A percentile compares a stretch with the other conserved stretches of the same genome.
Evolutionary conservation across 352 stramenopile species (phyloP).

Genomic region (Elongisporangium undulatum): DNA sequence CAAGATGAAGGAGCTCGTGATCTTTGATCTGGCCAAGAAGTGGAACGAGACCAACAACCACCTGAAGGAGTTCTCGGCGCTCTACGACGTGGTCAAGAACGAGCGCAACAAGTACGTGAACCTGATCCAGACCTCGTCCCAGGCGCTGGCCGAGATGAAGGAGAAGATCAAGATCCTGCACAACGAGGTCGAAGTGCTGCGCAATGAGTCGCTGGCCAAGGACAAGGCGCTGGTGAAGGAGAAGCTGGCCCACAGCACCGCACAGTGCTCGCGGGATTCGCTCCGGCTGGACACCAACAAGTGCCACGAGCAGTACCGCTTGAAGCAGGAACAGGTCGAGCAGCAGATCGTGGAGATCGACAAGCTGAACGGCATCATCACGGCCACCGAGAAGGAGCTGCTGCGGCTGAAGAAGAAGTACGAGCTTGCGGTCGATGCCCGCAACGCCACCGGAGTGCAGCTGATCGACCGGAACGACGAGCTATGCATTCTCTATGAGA

Average conservation of each 20-base stretch:
- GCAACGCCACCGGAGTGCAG: constrained; percentile 88
- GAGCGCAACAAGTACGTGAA: constrained; percentile 96
- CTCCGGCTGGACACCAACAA: constrained; percentile 91
- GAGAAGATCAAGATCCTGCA: constrained; percentile 96
- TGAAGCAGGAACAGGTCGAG: constrained; percentile 90
- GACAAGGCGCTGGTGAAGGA: constrained; percentile 92
- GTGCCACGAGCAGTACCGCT: constrained; percentile 82
- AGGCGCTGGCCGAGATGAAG: constrained; percentile 94
- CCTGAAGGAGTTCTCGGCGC: constrained; percentile 89
- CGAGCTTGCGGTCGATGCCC: constrained; percentile 82
- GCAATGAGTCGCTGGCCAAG: constrained; percentile 91
- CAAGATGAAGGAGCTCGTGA: constrained; percentile 92
- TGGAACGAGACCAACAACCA: constrained; percentile 93
- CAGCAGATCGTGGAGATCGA: constrained; percentile 96
- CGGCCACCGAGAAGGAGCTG: constrained; percentile 87
- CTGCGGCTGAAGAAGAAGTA: constrained; percentile 92
- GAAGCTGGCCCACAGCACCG: constrained; percentile 73
- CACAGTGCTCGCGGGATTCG: constrained; percentile 87
- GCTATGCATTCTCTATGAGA: constrained; percentile 94
- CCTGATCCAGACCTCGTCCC: constrained; percentile 87
- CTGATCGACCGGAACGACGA: constrained; percentile 95
- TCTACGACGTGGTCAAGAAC: constrained; percentile 96
- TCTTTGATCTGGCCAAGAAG: constrained; percentile 93
- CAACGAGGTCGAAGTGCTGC: constrained; percentile 93
- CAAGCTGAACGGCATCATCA: constrained; percentile 94